Evolutionary conservation across 768 basidiomycete species (phyloP), one percentile per base, ranked within the genome.

Genomic region (Leccinum incarnatum): DNA sequence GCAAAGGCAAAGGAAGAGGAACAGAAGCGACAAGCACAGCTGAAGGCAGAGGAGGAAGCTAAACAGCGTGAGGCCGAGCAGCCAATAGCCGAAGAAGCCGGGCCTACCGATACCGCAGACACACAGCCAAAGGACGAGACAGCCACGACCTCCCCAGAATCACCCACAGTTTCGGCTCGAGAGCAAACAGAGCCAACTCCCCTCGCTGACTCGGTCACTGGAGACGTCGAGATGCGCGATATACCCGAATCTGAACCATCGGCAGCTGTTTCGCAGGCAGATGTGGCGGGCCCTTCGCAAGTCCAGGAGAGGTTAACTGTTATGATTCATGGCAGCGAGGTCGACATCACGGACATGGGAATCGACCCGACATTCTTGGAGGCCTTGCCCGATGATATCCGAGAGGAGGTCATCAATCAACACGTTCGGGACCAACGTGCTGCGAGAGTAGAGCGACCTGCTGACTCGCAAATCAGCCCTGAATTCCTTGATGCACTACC

Each of bases 341-440:
- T 98, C 27, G 97, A 99, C 69, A 99, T 99, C 70, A 99, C 97
- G 2, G 95, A 98, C 66, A 96, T 95, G 37, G 97, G 97, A 5
- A 98, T 99, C 68, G 97, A 99, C 71, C 93, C 95, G 2, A 95
- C 93, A 5, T 99, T 99, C 82, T 78, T 99, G 57, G 95, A 98
- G 75, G 97, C 97, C 25, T 77, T 99, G 9, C 97, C 97, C 0
- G 97, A 99, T 69, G 96, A 98, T 64, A 98, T 99, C 89, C 86
- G 97, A 53, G 96, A 97, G 70, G 97, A 99, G 69, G 94, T 99
- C 36, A 81, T 99, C 54, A 95, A 95, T 67, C 97, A 99, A 69
- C 96, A 99, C 69, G 87, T 98, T 65, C 88, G 95, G 9, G 97
- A 98, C 65, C 92, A 88, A 60, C 87, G 89, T 42, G 86, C 91